Evolutionary conservation across 768 basidiomycete species (phyloP).

Genomic region (Steccherinum ochraceum): DNA sequence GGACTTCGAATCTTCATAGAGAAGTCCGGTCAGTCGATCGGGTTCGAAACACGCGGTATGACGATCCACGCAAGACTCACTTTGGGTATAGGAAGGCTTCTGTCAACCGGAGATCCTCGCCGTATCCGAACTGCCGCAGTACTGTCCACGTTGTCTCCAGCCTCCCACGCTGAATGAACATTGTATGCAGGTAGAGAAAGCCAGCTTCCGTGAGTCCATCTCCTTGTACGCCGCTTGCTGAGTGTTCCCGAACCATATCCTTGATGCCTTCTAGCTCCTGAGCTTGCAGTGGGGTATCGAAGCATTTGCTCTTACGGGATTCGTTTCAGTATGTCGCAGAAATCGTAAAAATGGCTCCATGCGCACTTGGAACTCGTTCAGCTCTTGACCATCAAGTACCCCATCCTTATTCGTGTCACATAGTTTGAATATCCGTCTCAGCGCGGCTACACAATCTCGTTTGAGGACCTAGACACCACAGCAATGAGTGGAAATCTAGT

Average conservation of each 20-base stretch:
- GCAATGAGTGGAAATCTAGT: slow-evolving; percentile 6
- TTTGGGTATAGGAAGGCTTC: slow-evolving; percentile 86
- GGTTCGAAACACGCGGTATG: slow-evolving; percentile 9
- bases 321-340: neutral
- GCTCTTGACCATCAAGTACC: slow-evolving; percentile 78
- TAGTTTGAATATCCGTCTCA: slow-evolving; percentile 92
- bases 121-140: slow-evolving; percentile 91
- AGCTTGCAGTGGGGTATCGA: slow-evolving; percentile 84
- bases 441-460: slow-evolving; percentile 81
- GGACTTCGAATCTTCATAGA: slow-evolving; percentile 77
- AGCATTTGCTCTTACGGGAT: slow-evolving; percentile 76
- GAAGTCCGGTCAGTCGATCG: slow-evolving; percentile 3
- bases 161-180: slow-evolving; percentile 92
- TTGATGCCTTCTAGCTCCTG: slow-evolving; percentile 97
- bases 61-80: slow-evolving; percentile 49
- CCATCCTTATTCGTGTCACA: slow-evolving; percentile 96
- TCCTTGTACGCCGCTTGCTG: slow-evolving; percentile 66
- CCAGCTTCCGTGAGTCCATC: slow-evolving; percentile 88
- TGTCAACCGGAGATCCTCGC: slow-evolving; percentile 84
- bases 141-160: slow-evolving; percentile 99
- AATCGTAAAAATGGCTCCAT: neutral
- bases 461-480: slow-evolving; percentile 64
- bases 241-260: slow-evolving; percentile 80
- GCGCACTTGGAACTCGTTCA: slow-evolving; percentile 93
- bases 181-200: slow-evolving; percentile 91